Conservation (phyloP, 179 eudicot genomes). For the Camellia oleifera region DNA sequence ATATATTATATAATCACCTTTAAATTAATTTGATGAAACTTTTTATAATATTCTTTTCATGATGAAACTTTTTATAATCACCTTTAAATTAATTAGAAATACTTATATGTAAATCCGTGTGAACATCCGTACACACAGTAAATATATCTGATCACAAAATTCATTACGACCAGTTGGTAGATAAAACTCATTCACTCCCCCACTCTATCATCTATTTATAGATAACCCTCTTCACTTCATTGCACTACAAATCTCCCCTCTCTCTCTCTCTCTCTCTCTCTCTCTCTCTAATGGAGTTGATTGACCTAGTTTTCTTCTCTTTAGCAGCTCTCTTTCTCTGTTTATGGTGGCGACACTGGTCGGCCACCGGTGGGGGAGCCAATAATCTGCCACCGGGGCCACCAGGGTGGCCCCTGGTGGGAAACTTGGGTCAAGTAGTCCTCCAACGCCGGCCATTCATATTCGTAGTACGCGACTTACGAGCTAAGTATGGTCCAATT, state of each 20-base stretch:
- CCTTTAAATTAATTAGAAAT: too few relatives aligned
- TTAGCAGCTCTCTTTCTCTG: slow-evolving; percentile 38
- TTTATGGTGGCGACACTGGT: slow-evolving; percentile 55
- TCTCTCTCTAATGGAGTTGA: slow-evolving; percentile 38
- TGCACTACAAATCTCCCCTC: neutral
- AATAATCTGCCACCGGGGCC: slow-evolving; percentile 88
- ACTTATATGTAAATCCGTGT: too few relatives aligned
- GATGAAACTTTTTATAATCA: too few relatives aligned
- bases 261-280: neutral
- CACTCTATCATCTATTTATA: neutral
- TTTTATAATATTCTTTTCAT: too few relatives aligned
- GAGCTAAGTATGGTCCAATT: slow-evolving; percentile 74
- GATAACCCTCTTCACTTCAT: neutral
- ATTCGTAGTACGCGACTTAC: slow-evolving; percentile 64
- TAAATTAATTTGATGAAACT: too few relatives aligned
- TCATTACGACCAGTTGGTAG: slow-evolving; percentile 36
- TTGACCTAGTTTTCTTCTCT: slow-evolving; percentile 46
- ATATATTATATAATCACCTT: too few relatives aligned
- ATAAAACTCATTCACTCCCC: slow-evolving; percentile 28
- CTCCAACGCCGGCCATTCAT: slow-evolving; percentile 73
- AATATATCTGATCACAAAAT: slow-evolving; percentile 11
- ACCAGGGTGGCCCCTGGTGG: slow-evolving; percentile 88
- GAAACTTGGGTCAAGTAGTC: slow-evolving; percentile 77
- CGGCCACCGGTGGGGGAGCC: slow-evolving; percentile 24
- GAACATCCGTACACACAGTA: neutral